Evolutionary conservation across 768 basidiomycete species (phyloP), one percentile per base, ranked within the genome.

Genomic region (Bullera alba): DNA sequence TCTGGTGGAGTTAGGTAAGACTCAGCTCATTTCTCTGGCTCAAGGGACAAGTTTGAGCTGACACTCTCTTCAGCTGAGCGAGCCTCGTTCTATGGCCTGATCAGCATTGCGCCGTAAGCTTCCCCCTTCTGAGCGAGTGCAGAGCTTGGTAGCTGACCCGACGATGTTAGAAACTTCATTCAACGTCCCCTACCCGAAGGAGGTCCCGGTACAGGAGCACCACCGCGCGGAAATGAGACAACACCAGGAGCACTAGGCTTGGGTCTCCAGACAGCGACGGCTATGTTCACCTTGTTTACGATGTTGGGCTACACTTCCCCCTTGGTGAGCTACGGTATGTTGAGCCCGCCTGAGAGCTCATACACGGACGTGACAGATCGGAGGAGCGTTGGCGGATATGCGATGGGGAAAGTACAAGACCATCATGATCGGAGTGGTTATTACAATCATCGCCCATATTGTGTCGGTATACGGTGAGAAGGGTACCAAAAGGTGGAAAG

Each of bases 341-440:
- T 7, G 32, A 10, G 32, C 32, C 32, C 32, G 39, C 25, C 44
- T 23, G 8, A 22, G 4, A 8, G 26, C 19, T 42, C 3, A 45
- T 61, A n/a, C 70, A 67, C 1, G 54, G 60, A 32, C n/a, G 10
- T 34, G 32, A 34, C 32, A 34, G 32, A 34, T 60, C 5, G 70
- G 70, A 21, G 70, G 63, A 10, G 62, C 66, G 45, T 32, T 69
- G 38, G 53, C 67, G 21, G 69, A 69, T 43, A 61, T 57, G 42
- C 59, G 56, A 36, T 63, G 60, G 61, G 67, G 70, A 26, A 50
- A 61, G 25, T 67, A 60, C 58, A 64, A 64, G 50, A 57, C 65
- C 10, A 58, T 67, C 43, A 46, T 56, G 32, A 46, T 60, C 27
- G 59, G 59, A 21, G 42, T 44, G 19, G 27, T 12, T 48, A 43